Evolutionary conservation across 805 yeast species (phyloP).

Genomic region (Suhomyces vadensis): DNA sequence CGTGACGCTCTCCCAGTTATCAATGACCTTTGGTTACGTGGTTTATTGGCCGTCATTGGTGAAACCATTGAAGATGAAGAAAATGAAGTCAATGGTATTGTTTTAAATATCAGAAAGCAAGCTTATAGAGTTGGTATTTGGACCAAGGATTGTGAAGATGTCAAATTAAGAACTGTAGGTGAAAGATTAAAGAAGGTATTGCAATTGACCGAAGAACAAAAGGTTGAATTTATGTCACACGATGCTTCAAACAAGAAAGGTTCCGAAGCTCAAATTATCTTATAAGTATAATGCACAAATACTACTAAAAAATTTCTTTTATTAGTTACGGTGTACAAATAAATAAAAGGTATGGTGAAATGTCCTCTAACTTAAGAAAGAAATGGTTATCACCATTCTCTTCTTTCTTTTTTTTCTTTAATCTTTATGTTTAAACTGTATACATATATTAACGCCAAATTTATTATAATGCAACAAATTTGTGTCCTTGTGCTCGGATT

Average conservation of each 20-base stretch:
- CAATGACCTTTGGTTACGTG: constrained; percentile 90
- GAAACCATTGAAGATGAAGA: constrained; percentile 86
- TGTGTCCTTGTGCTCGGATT: not conserved
- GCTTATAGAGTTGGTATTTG: constrained; percentile 86
- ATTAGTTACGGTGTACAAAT: constrained; percentile 2
- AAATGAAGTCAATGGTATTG: constrained; percentile 91
- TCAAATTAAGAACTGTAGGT: constrained; percentile 71
- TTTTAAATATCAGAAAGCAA: constrained; percentile 80
- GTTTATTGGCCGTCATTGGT: constrained; percentile 87
- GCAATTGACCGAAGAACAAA: constrained; percentile 70
- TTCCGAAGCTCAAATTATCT: constrained; percentile 35
- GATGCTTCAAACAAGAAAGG: constrained; percentile 49
- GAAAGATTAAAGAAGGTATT: constrained; percentile 83
- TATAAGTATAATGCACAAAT: constrained; percentile 18
- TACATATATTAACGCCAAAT: constrained; percentile 10
- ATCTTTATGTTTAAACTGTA: constrained; percentile 3
- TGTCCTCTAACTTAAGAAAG: not conserved
- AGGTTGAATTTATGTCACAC: constrained; percentile 78
- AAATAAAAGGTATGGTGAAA: constrained; percentile 3
- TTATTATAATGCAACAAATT: not conserved
- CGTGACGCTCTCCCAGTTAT: constrained; percentile 59
- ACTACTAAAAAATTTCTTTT: not conserved
- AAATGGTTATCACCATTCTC: no score
- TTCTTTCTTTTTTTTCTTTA: not conserved
- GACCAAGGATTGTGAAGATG: constrained; percentile 78